These are phyloP conservation scores for Globisporangium abappressorium DNA, from an alignment of 352 stramenopile genomes.

Conservation along the genomic window DNA sequence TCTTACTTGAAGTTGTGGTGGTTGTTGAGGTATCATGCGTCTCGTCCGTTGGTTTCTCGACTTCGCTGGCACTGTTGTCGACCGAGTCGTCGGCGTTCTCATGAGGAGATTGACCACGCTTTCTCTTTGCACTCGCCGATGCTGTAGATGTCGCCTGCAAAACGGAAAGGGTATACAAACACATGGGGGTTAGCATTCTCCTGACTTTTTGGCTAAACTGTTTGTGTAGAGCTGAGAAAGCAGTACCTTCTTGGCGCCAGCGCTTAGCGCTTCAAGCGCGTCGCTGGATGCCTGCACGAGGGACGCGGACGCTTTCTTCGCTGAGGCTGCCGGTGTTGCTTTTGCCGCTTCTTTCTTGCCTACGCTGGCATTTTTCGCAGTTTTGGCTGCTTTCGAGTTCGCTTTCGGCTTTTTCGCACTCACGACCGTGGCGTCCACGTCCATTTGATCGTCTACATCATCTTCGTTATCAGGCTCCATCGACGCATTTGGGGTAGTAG, in stretches of 20 bases:
- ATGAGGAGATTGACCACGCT: conserved; percentile 9
- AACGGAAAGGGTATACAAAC: neutral
- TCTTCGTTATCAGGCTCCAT: conserved; percentile 24
- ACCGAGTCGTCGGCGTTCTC: neutral
- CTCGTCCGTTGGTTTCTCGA: conserved; percentile 4
- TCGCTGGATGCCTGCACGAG: conserved; percentile 8
- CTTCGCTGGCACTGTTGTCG: neutral
- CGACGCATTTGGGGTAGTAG: neutral
- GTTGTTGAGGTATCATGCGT: neutral
- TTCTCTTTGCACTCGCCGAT: conserved; percentile 14
- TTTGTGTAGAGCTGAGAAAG: too few species aligned
- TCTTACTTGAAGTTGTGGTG: conserved; percentile 15
- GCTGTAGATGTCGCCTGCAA: conserved; percentile 1
- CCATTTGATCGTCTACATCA: conserved; percentile 17
- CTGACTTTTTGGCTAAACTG: too few species aligned
- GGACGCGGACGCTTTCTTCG: conserved; percentile 20
- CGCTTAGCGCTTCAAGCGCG: conserved; percentile 10
- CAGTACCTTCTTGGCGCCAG: conserved; percentile 12
- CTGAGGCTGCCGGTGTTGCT: conserved; percentile 9
- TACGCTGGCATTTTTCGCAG: conserved; percentile 6
- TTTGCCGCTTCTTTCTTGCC: conserved; percentile 23
- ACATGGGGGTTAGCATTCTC: neutral
- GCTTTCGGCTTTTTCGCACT: conserved; percentile 9
- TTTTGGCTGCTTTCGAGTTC: conserved; percentile 5
- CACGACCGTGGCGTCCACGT: conserved; percentile 5